A percentile compares a stretch with the other conserved stretches of the same genome.
Evolutionary conservation across 73 alveolate species (phyloP).

Genomic region (Paramecium pentaurelia): DNA sequence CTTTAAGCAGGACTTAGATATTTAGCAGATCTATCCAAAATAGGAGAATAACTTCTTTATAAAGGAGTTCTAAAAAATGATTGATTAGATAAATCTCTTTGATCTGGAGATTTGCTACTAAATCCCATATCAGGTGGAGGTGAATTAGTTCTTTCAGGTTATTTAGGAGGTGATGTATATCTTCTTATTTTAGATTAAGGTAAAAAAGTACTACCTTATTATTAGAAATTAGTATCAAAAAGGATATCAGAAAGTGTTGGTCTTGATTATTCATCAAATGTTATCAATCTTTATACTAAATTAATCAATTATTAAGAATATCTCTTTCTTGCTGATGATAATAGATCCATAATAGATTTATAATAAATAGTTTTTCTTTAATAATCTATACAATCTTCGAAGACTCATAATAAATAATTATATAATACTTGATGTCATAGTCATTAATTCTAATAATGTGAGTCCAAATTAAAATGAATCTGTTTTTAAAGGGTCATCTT

Average conservation of each 20-base stretch:
- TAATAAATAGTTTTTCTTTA: not conserved
- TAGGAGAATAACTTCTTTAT: not conserved
- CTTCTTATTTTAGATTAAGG: not conserved
- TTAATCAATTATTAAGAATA: not conserved
- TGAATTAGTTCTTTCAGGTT: not conserved
- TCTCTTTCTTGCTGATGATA: not conserved
- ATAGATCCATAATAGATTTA: not conserved
- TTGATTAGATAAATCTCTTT: not conserved
- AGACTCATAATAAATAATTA: not conserved
- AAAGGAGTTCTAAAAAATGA: not conserved
- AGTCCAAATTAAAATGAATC: conserved; percentile 17
- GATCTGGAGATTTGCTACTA: not conserved
- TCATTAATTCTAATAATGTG: conserved; percentile 7
- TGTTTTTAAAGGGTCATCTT: not conserved
- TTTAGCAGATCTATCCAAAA: not conserved
- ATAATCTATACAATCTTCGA: not conserved
- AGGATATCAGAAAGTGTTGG: not conserved
- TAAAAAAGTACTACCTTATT: not conserved
- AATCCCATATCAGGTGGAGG: conserved; percentile 24
- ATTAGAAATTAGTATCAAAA: not conserved
- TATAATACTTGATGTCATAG: not conserved
- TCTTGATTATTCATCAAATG: not conserved
- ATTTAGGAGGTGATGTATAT: not conserved
- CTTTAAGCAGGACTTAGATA: not conserved
- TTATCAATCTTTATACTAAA: not conserved